A percentile compares a stretch with the other conserved stretches of the same genome.
Evolutionary conservation across 106 monocot genomes (phyloP).

Genomic region (Posidonia australis): DNA sequence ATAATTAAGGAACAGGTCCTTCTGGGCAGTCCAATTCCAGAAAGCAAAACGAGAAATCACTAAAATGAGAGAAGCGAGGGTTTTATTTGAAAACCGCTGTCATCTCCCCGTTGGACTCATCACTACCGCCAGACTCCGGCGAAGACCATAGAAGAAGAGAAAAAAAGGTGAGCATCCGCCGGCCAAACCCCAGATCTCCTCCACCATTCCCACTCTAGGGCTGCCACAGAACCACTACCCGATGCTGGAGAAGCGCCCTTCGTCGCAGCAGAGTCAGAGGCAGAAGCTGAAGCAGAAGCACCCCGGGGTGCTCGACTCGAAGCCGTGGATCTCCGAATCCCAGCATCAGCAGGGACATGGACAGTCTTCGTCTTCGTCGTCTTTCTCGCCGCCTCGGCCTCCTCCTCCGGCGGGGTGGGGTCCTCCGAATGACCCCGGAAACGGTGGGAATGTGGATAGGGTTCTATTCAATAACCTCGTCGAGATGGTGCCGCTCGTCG

Average conservation of each 20-base stretch:
- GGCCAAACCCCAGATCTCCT: too few species aligned
- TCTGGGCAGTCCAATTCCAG: too few species aligned
- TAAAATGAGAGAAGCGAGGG: too few species aligned
- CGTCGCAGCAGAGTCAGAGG: neutral
- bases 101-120: too few species aligned
- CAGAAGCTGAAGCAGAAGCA: neutral
- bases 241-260: neutral
- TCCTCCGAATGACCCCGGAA: constrained; percentile 4
- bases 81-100: too few species aligned
- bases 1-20: too few species aligned
- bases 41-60: too few species aligned
- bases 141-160: too few species aligned
- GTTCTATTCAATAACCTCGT: constrained; percentile 89
- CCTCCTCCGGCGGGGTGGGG: neutral
- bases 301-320: neutral
- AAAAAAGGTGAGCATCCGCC: too few species aligned
- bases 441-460: constrained; percentile 44
- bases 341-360: neutral
- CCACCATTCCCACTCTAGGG: neutral
- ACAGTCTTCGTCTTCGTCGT: neutral
- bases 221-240: neutral
- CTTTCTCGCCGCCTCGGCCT: neutral
- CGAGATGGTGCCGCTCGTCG: constrained; percentile 91
- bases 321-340: neutral
- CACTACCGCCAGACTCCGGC: too few species aligned